These are phyloP conservation scores for Colletotrichum tamarilloi DNA, from an alignment of 2,329 filamentous ascomycete genomes.

Conservation along the genomic window DNA sequence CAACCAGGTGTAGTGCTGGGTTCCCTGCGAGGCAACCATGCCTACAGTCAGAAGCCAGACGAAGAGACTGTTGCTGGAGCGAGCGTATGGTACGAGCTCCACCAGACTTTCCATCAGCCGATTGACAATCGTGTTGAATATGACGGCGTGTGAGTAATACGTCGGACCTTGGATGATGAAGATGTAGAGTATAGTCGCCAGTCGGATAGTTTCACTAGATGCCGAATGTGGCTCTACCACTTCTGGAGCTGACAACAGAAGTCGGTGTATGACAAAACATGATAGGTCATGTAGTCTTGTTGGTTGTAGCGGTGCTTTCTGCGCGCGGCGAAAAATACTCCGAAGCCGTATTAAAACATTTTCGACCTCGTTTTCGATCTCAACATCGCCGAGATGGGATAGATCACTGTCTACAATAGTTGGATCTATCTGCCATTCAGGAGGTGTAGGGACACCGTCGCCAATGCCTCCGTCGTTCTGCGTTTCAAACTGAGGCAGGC, in stretches of 20 bases:
- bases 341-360: not conserved
- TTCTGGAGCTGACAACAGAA: constrained; percentile 47
- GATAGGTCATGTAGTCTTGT: constrained; percentile 65
- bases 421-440: constrained; percentile 57
- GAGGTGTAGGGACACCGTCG: constrained; percentile 59
- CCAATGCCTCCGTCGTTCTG: constrained; percentile 62
- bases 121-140: constrained; percentile 48
- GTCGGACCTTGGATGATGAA: constrained; percentile 64
- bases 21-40: constrained; percentile 47
- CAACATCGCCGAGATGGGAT: constrained; percentile 35
- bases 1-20: constrained; percentile 45
- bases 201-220: constrained; percentile 57
- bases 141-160: constrained; percentile 62
- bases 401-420: constrained; percentile 18
- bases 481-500: constrained; percentile 62
- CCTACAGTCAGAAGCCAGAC: constrained; percentile 57
- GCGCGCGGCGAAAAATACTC: constrained; percentile 36
- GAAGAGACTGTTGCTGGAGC: constrained; percentile 41
- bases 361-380: constrained; percentile 45
- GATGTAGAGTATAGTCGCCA: constrained; percentile 61
- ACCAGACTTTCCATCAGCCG: constrained; percentile 47
- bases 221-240: constrained; percentile 17
- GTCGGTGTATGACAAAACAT: constrained; percentile 63
- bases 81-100: constrained; percentile 31
- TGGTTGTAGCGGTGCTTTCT: constrained; percentile 43